Base-by-base conservation (phyloP, 495 filamentous ascomycete genomes). In the Lepraria neglecta region DNA sequence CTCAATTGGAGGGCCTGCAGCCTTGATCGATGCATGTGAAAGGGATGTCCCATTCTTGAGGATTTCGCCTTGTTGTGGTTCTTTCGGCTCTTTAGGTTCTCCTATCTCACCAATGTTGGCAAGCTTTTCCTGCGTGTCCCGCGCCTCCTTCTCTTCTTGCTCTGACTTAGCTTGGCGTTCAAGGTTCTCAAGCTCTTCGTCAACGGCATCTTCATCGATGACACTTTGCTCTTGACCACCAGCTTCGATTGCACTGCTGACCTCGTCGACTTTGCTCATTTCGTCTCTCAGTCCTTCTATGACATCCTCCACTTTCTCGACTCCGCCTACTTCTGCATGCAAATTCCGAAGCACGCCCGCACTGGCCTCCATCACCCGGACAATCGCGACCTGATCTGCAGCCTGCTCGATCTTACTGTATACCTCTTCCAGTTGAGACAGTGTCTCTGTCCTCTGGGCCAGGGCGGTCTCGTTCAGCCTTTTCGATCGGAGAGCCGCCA, bases 401-500 rank as follows among this genome's bases (percentile, higher is more conserved):
- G 94, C 95, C 71, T 91, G 86, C 71, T 96, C 85, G 58, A 98
- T 91, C 67, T 85, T 87, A 10, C 75, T 70, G 57, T 87, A 87
- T 0, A 96, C 84, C 50, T 88, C 84, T 71, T 97, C 90, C 0
- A 97, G 76, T 72, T 96, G 91, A n/a, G 73, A 73, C 1, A 94
- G 78, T 0, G 86, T 87, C 11, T 84, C 84, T 27, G 84, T 78
- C 3, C 90, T 84, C 54, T 84, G 80, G 19, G 79, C 75, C 0
- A 97, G 78, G 40, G 82, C 86, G 9, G 80, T 76, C 68, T 95
- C 90, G 28, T 84, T 84, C 4, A 87, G 74, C 69, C 94, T 97
- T 73, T 89, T 96, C 0, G 83, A 87, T 42, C 84, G 84, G n/a
- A 98, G 77, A 0, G 90, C 84, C 0, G 86, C 82, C 3, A 91